Base-by-base conservation (phyloP, 768 basidiomycete genomes). In the Bullera alba region DNA sequence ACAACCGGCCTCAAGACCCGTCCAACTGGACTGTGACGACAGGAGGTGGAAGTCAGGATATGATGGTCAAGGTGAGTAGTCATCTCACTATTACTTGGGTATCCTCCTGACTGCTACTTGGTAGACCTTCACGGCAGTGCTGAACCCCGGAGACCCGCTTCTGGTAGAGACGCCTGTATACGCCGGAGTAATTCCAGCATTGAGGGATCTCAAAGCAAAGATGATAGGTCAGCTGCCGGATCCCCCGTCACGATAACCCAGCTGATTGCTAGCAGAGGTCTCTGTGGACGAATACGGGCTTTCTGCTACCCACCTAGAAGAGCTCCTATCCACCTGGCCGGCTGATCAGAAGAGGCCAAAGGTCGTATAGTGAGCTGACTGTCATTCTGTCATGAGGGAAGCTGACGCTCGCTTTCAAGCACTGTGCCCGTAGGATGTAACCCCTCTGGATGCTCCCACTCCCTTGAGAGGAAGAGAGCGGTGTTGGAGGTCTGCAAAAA, bases 11-110 rank as follows among this genome's bases (percentile, higher is more conserved):
- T 19, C 60, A 51, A 46, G 78, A 76, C 2, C 81, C 80, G 58
- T 83, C 23, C 25, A 43, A 81, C 5, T 97, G 91, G 90, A 75
- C 76, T 36, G 69, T 91, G 8, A 82, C 80, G 35, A 75, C 95
- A 8, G 89, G 91, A 1, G 77, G 78, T 34, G 92, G 92, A 10
- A 87, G 86, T 37, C 92, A 95, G 73, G 90, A 95, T 76, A 67
- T 89, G 57, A 80, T 96, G 43, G 84, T 78, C 75, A 95, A 92
- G 80, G 89, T 86, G 46, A 3, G 76, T 58, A 6, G 6, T 41
- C n/a, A 14, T 29, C 27, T 32, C 22, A 29, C 19, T 7, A 32
- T 16, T 37, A 10, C 4, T 42, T 8, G 23, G 14, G 41, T 6
- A 15, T 26, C 15, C 25, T 29, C 15, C n/a, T n/a, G n/a, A n/a